A percentile compares a stretch with the other conserved stretches of the same genome.
phyloP scores from a whole-genome alignment of 371 early-diverging fungal genomes.

The Blyttiomyces sp. region DNA sequence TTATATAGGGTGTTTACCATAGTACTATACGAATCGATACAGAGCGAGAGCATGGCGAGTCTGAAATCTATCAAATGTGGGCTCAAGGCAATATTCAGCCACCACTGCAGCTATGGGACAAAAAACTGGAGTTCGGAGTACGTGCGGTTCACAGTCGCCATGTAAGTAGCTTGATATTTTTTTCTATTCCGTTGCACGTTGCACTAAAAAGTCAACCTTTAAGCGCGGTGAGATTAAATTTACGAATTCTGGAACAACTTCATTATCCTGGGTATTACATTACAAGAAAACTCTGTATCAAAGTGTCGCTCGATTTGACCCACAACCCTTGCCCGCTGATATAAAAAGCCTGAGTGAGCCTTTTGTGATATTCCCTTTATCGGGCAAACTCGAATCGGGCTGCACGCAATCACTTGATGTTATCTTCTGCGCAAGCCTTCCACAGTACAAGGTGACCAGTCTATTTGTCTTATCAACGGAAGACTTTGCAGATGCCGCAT shows the following conservation, averaged over 20 bases:
- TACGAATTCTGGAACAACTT: slow-evolving; percentile 38
- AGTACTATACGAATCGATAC: slow-evolving; percentile 31
- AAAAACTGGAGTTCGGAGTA: slow-evolving; percentile 49
- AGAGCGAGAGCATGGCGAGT: slow-evolving; percentile 30
- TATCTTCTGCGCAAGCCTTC: slow-evolving; percentile 38
- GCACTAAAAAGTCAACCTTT: too few species aligned
- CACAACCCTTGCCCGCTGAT: slow-evolving; percentile 21
- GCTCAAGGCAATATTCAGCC: slow-evolving; percentile 38
- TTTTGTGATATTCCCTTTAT: slow-evolving; percentile 34
- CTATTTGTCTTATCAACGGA: slow-evolving; percentile 30
- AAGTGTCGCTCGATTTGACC: slow-evolving; percentile 32
- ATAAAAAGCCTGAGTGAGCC: slow-evolving; percentile 27
- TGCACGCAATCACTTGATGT: slow-evolving; percentile 47
- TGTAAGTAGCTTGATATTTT: slow-evolving; percentile 23
- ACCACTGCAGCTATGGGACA: slow-evolving; percentile 40
- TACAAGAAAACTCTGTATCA: slow-evolving; percentile 14
- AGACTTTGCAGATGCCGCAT: slow-evolving; percentile 35
- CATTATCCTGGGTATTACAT: slow-evolving; percentile 40
- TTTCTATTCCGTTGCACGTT: background rate
- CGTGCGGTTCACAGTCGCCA: slow-evolving; percentile 42
- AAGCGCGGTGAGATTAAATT: slow-evolving; percentile 41
- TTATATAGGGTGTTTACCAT: slow-evolving; percentile 25
- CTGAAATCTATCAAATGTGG: slow-evolving; percentile 32
- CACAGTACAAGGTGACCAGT: slow-evolving; percentile 39
- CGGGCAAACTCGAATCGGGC: slow-evolving; percentile 42